Conservation (phyloP, 768 basidiomycete genomes). For the Auricularia heimuer region DNA sequence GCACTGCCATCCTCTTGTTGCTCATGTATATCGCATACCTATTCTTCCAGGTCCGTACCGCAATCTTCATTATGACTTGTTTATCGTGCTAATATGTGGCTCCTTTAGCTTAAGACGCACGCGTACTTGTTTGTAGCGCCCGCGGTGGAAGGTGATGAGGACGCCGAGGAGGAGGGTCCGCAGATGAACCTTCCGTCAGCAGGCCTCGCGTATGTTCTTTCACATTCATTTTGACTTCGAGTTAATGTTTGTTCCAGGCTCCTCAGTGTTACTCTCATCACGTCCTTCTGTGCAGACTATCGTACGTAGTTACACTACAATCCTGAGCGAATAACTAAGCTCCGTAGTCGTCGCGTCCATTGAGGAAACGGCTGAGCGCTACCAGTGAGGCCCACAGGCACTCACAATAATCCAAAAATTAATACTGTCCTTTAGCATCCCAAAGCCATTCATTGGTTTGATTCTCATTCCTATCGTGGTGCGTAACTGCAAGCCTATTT, state of each 20-base stretch:
- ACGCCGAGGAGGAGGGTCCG: slow-evolving; percentile 33
- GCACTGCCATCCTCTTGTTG: slow-evolving; percentile 68
- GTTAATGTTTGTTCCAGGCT: slow-evolving; percentile 34
- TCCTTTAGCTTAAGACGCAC: slow-evolving; percentile 59
- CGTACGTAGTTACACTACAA: slow-evolving; percentile 34
- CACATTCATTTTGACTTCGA: background rate
- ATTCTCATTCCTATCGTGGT: slow-evolving; percentile 84
- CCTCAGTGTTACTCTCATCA: slow-evolving; percentile 64
- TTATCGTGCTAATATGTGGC: background rate
- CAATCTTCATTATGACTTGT: background rate
- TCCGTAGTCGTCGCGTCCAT: slow-evolving; percentile 76
- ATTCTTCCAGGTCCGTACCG: slow-evolving; percentile 53
- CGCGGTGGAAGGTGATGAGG: slow-evolving; percentile 18
- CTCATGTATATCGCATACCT: slow-evolving; percentile 66
- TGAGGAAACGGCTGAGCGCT: slow-evolving; percentile 78
- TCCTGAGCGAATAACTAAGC: background rate
- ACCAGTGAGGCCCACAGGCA: slow-evolving; percentile 22
- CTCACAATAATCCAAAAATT: background rate
- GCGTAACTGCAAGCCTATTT: slow-evolving; percentile 22
- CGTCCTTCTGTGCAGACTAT: slow-evolving; percentile 84
- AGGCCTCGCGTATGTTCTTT: slow-evolving; percentile 32
- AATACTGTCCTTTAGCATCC: slow-evolving; percentile 31
- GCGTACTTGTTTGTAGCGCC: slow-evolving; percentile 45
- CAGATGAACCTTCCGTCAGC: slow-evolving; percentile 69
- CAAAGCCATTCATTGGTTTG: slow-evolving; percentile 77